A percentile compares a stretch with the other conserved stretches of the same genome.
These are phyloP conservation scores for Conoideocrella luteorostrata DNA, from an alignment of 2,329 filamentous ascomycete species.

Conservation along the genomic window DNA sequence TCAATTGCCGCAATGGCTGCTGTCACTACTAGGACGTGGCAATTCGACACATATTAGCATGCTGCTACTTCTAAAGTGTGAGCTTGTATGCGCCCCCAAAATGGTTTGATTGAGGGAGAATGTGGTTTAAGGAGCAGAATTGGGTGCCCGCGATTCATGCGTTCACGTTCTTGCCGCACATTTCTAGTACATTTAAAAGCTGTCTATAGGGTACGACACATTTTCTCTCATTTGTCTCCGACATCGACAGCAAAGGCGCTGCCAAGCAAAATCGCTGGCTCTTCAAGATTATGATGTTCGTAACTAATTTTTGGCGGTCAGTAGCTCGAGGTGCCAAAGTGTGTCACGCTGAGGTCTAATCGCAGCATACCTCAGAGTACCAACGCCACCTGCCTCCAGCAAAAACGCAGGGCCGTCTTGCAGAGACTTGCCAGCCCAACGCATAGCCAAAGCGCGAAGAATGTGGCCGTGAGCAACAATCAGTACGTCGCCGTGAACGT, in stretches of 20 bases:
- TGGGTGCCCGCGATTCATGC: no score
- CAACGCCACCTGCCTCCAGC: conserved; percentile 83
- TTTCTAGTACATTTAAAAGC: no score
- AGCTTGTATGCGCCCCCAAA: no score
- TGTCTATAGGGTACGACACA: background rate
- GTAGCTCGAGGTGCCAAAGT: background rate
- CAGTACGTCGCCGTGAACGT: conserved; percentile 32
- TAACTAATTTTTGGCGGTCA: conserved; percentile 45
- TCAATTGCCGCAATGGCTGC: no score
- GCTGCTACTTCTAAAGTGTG: no score
- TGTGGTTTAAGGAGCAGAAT: no score
- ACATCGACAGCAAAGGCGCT: conserved; percentile 57
- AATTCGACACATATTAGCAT: no score
- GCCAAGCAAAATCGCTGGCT: conserved; percentile 74
- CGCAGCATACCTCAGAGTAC: conserved; percentile 61
- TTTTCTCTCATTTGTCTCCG: conserved; percentile 14
- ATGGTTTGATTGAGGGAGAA: no score
- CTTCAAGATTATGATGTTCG: conserved; percentile 70
- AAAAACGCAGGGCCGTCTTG: conserved; percentile 71
- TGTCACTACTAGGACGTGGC: no score
- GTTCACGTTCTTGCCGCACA: no score
- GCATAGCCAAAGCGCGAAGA: conserved; percentile 76
- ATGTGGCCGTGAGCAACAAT: conserved; percentile 90
- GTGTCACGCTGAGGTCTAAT: background rate
- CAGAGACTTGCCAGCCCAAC: conserved; percentile 72